Conservation (phyloP, 805 yeast species). For the Yarrowia sp. region DNA sequence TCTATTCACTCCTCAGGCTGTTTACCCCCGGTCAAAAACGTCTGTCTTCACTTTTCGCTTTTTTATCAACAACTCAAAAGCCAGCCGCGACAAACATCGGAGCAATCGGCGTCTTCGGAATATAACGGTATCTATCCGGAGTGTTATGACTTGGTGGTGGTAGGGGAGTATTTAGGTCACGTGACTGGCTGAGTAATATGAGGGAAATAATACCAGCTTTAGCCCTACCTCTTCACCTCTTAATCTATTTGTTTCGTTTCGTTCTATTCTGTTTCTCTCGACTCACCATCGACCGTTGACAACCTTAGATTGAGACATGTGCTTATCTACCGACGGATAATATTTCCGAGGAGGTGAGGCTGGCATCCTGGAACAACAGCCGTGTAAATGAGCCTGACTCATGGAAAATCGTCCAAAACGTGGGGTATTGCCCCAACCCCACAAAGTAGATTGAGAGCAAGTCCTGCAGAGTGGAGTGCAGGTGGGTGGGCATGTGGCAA, state of each 20-base stretch:
- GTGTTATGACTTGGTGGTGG: too few relatives aligned
- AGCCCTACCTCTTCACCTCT: too few relatives aligned
- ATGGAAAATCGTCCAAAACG: background rate
- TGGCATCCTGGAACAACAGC: background rate
- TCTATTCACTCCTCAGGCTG: too few relatives aligned
- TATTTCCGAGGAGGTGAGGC: background rate
- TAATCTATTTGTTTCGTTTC: too few relatives aligned
- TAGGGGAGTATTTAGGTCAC: too few relatives aligned
- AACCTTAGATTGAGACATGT: conserved; percentile 19
- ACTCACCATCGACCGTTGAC: conserved; percentile 10
- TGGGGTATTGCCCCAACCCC: background rate
- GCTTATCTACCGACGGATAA: conserved; percentile 10
- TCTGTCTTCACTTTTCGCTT: conserved; percentile 24
- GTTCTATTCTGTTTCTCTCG: too few relatives aligned
- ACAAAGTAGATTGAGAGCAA: background rate
- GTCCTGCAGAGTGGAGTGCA: background rate
- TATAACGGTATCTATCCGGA: background rate
- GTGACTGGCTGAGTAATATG: too few relatives aligned
- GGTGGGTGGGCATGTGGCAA: too few relatives aligned
- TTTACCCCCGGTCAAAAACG: too few relatives aligned
- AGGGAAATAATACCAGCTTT: too few relatives aligned
- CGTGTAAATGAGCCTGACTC: background rate
- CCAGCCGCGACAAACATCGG: conserved; percentile 16
- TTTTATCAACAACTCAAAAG: background rate
- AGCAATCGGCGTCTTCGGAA: conserved; percentile 9